Evolutionary conservation across 139 green algal genomes (phyloP).

Genomic region (Ettlia oleoabundans): DNA sequence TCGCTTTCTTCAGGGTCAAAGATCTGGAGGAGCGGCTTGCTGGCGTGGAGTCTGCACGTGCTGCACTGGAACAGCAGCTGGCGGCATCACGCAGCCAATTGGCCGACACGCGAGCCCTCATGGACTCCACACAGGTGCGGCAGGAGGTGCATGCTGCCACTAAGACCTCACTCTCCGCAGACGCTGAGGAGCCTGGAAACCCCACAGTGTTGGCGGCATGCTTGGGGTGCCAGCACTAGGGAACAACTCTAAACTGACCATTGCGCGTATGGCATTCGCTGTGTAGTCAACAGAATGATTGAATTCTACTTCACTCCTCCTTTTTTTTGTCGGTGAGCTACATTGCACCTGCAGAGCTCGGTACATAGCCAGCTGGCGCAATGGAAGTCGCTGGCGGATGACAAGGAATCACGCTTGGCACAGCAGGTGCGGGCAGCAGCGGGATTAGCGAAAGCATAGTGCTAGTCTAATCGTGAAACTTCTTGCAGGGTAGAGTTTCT

Average conservation of each 20-base stretch:
- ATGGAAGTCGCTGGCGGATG: conserved; percentile 26
- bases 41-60: neutral
- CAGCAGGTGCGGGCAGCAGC: too few species aligned
- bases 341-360: neutral
- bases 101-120: conserved; percentile 18
- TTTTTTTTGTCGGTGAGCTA: too few species aligned
- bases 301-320: too few species aligned
- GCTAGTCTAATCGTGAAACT: too few species aligned
- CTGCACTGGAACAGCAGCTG: conserved; percentile 33
- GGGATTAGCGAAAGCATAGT: too few species aligned
- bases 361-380: conserved; percentile 31
- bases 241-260: too few species aligned
- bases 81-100: conserved; percentile 21
- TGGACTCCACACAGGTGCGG: conserved; percentile 36
- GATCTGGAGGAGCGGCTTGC: conserved; percentile 40
- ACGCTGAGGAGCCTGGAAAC: neutral
- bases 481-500: too few species aligned
- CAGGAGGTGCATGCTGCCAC: neutral
- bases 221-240: too few species aligned
- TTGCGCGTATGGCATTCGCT: too few species aligned
- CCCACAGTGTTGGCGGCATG: too few species aligned
- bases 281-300: too few species aligned
- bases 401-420: conserved; percentile 27
- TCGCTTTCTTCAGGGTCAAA: conserved; percentile 1
- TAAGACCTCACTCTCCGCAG: neutral